A percentile compares a stretch with the other conserved stretches of the same genome.
phyloP scores from a whole-genome alignment of 2,329 filamentous ascomycete species.

The Thielaviopsis musarum region DNA sequence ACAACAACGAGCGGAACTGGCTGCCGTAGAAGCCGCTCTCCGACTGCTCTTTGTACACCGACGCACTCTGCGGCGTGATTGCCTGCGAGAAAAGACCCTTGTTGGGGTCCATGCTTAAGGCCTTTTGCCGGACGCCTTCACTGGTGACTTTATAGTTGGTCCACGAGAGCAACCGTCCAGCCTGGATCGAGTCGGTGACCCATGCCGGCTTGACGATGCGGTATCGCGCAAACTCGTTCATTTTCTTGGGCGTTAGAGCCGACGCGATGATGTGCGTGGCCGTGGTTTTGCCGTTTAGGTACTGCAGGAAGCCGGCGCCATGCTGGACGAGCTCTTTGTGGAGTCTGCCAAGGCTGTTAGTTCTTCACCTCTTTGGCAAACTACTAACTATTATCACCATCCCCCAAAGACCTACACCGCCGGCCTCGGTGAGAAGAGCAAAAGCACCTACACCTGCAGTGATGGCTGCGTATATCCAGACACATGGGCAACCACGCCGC shows the following conservation, averaged over 20 bases:
- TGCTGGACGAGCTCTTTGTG: conserved; percentile 77
- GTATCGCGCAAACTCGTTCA: conserved; percentile 71
- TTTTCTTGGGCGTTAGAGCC: conserved; percentile 79
- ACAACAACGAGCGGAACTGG: conserved; percentile 36
- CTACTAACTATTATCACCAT: no score
- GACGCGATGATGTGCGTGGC: conserved; percentile 94
- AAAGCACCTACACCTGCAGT: conserved; percentile 46
- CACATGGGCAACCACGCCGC: conserved; percentile 76
- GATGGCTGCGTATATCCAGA: conserved; percentile 95
- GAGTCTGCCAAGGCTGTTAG: conserved; percentile 29
- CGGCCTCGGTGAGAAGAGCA: background rate
- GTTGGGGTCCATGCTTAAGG: conserved; percentile 40
- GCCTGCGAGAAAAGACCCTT: conserved; percentile 49
- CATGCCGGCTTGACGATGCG: conserved; percentile 88
- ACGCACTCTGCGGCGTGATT: conserved; percentile 34
- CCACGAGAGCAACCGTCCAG: conserved; percentile 74
- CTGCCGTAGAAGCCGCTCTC: conserved; percentile 67
- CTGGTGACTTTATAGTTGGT: conserved; percentile 68
- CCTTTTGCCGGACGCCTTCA: conserved; percentile 67
- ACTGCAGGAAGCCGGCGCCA: conserved; percentile 91
- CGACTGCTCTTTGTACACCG: conserved; percentile 66
- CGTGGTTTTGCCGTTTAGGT: conserved; percentile 83
- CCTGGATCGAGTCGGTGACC: conserved; percentile 77
- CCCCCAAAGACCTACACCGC: no score
- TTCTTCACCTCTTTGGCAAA: no score